These are phyloP conservation scores for Penicillium antarcticum DNA, from an alignment of 495 filamentous ascomycete genomes.

Conservation along the genomic window DNA sequence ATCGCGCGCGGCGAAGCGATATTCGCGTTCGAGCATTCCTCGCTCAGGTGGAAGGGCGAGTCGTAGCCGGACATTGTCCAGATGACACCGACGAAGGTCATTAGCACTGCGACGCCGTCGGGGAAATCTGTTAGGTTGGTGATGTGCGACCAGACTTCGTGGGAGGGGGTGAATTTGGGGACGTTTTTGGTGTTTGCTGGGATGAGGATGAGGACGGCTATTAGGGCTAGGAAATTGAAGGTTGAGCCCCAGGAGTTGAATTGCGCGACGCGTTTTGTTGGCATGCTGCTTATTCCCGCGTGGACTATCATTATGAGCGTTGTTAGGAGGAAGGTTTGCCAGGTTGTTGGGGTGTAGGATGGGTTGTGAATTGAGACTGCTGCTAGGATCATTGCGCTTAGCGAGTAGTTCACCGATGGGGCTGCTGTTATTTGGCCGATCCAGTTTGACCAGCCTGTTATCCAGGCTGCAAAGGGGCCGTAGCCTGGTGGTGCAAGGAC, in stretches of 20 bases:
- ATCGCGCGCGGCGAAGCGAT: constrained; percentile 76
- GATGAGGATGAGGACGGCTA: constrained; percentile 68
- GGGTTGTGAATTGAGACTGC: constrained; percentile 67
- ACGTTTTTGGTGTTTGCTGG: constrained; percentile 56
- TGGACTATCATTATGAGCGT: constrained; percentile 69
- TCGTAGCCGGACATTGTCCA: constrained; percentile 72
- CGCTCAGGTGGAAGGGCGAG: constrained; percentile 70
- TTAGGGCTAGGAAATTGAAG: constrained; percentile 68
- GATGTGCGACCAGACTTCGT: constrained; percentile 68
- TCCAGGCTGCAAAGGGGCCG: constrained; percentile 72
- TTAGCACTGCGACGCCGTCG: constrained; percentile 66
- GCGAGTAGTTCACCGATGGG: constrained; percentile 61
- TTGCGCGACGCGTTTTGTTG: constrained; percentile 70
- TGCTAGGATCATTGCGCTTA: constrained; percentile 71
- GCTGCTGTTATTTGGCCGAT: constrained; percentile 66
- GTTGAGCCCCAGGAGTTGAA: constrained; percentile 74
- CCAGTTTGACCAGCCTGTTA: constrained; percentile 77
- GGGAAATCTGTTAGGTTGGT: constrained; percentile 69
- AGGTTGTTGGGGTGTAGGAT: constrained; percentile 58
- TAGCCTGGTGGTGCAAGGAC: constrained; percentile 75
- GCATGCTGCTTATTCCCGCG: constrained; percentile 67
- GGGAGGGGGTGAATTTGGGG: constrained; percentile 61
- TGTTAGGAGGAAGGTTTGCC: constrained; percentile 70
- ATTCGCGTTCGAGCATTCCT: constrained; percentile 76
- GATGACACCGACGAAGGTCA: constrained; percentile 69